These are phyloP conservation scores for Myxozyma kluyveri DNA, from an alignment of 805 yeast genomes.

Conservation along the genomic window DNA sequence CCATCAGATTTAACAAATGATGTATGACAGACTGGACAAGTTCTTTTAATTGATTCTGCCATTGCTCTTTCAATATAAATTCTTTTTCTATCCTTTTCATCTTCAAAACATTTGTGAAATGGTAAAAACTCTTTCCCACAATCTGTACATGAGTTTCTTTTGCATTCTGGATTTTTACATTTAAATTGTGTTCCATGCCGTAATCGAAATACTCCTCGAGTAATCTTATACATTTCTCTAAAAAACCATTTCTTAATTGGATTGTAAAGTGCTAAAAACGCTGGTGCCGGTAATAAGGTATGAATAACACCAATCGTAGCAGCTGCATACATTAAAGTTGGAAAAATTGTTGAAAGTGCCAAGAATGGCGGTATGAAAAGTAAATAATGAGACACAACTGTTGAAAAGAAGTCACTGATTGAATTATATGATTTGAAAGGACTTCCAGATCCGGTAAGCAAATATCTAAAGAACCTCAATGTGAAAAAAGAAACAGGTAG, in stretches of 20 bases:
- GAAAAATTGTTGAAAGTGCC: not conserved
- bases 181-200: constrained; percentile 26
- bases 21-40: constrained; percentile 28
- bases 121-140: constrained; percentile 28
- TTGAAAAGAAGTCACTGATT: not conserved
- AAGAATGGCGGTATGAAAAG: not conserved
- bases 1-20: constrained; percentile 29
- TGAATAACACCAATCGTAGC: not conserved
- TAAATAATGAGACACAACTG: not conserved
- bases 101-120: constrained; percentile 27
- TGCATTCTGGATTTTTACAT: constrained; percentile 24
- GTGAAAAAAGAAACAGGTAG: constrained; percentile 4
- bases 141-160: constrained; percentile 24
- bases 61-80: constrained; percentile 27
- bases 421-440: not conserved
- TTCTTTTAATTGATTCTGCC: constrained; percentile 30
- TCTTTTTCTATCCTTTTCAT: constrained; percentile 26
- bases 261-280: constrained; percentile 6
- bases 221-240: constrained; percentile 4
- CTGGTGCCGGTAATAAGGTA: constrained; percentile 1
- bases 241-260: constrained; percentile 4
- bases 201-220: constrained; percentile 17
- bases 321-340: not conserved
- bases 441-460: not conserved
- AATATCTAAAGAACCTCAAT: not conserved